phyloP scores from a whole-genome alignment of 805 yeast genomes.

The Pichia californica region DNA sequence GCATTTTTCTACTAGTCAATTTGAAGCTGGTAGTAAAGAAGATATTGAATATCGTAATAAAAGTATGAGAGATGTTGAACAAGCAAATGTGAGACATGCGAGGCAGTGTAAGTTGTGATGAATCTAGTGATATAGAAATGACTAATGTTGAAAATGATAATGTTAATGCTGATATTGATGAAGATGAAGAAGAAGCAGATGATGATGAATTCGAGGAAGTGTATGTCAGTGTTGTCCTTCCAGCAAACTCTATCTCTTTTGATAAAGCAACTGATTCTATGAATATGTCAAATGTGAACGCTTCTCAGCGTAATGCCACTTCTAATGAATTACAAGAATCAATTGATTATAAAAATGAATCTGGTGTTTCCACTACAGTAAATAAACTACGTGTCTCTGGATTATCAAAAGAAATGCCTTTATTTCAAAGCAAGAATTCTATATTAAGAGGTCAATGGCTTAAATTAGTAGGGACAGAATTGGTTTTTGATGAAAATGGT shows the following conservation, averaged over 20 bases:
- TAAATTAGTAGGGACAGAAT: slow-evolving; percentile 69
- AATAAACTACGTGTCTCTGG: slow-evolving; percentile 46
- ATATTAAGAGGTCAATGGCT: slow-evolving; percentile 75
- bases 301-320: background rate
- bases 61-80: slow-evolving; percentile 18
- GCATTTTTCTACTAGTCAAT: slow-evolving; percentile 59
- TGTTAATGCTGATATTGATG: slow-evolving; percentile 1
- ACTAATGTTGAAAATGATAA: background rate
- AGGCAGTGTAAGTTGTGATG: slow-evolving; percentile 19
- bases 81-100: slow-evolving; percentile 15
- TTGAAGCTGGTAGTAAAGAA: slow-evolving; percentile 87
- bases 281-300: background rate
- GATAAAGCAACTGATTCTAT: slow-evolving; percentile 20
- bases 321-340: slow-evolving; percentile 12
- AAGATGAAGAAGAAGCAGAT: slow-evolving; percentile 33
- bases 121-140: background rate
- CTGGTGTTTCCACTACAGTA: slow-evolving; percentile 7
- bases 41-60: slow-evolving; percentile 57
- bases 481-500: slow-evolving; percentile 32
- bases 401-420: slow-evolving; percentile 46
- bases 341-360: slow-evolving; percentile 11
- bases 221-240: slow-evolving; percentile 49
- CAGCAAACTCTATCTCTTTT: slow-evolving; percentile 28
- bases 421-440: slow-evolving; percentile 50
- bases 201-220: slow-evolving; percentile 41